phyloP scores from a whole-genome alignment of 345 rosid species.

The Pistacia vera region DNA sequence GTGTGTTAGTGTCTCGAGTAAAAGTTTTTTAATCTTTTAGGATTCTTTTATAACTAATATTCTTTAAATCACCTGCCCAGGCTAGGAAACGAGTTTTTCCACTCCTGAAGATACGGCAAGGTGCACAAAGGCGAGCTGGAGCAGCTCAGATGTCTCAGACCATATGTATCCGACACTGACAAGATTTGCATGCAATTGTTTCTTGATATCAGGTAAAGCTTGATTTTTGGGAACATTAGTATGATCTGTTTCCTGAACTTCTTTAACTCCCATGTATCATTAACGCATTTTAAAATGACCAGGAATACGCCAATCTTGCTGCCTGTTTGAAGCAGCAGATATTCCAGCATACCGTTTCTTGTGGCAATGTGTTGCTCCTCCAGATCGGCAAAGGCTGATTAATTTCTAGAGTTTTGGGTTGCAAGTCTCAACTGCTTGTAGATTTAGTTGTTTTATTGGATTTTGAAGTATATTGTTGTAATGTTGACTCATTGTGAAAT shows the following conservation, averaged over 20 bases:
- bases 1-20: constrained; percentile 58
- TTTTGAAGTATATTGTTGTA: neutral
- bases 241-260: neutral
- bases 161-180: constrained; percentile 77
- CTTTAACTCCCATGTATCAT: neutral
- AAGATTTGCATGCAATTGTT: constrained; percentile 94
- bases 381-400: constrained; percentile 56
- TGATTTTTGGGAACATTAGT: neutral
- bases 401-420: constrained; percentile 32
- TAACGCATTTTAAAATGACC: constrained; percentile 14
- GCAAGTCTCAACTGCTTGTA: neutral
- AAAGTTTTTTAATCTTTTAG: neutral
- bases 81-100: constrained; percentile 84
- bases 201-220: constrained; percentile 88
- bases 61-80: constrained; percentile 38
- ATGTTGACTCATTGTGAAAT: neutral
- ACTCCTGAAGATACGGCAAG: constrained; percentile 86
- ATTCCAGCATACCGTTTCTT: constrained; percentile 68
- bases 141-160: constrained; percentile 82
- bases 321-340: constrained; percentile 59
- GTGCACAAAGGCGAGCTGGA: constrained; percentile 88
- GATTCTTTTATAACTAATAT: neutral
- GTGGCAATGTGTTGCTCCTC: constrained; percentile 95
- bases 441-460: constrained; percentile 4
- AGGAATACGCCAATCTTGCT: constrained; percentile 86